Conservation (phyloP, 768 basidiomycete genomes). For the Trametopsis cervina region DNA sequence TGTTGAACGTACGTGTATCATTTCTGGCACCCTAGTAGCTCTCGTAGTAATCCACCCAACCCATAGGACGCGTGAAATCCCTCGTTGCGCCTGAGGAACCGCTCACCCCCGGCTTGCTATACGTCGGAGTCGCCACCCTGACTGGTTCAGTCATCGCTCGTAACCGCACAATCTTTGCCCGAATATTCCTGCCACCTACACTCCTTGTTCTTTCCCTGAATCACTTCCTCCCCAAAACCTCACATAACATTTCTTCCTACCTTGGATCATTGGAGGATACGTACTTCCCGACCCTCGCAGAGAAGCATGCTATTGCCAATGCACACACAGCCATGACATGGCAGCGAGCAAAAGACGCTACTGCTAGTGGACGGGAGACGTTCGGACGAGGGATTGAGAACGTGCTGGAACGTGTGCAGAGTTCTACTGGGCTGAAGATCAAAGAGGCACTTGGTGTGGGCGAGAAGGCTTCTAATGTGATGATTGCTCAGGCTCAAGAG, state of each 20-base stretch:
- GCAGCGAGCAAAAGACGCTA: constrained; percentile 47
- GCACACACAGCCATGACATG: constrained; percentile 55
- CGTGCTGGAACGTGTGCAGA: constrained; percentile 52
- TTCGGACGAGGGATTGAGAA: constrained; percentile 38
- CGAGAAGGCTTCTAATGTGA: neutral
- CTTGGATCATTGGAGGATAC: constrained; percentile 60
- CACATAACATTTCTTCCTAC: constrained; percentile 61
- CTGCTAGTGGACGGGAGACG: constrained; percentile 37
- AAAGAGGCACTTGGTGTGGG: constrained; percentile 45
- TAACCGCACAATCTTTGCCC: constrained; percentile 61
- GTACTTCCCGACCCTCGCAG: constrained; percentile 62
- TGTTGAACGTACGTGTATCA: constrained; percentile 64
- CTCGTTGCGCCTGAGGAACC: constrained; percentile 76
- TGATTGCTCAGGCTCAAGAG: neutral
- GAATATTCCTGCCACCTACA: constrained; percentile 69
- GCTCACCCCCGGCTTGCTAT: constrained; percentile 84
- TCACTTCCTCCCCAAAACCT: constrained; percentile 85
- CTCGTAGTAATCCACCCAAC: neutral
- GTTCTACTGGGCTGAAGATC: constrained; percentile 67
- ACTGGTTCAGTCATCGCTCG: constrained; percentile 84
- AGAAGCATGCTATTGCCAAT: constrained; percentile 58
- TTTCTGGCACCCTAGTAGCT: neutral
- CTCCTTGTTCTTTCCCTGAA: constrained; percentile 63
- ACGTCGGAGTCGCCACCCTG: constrained; percentile 83
- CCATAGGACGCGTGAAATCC: constrained; percentile 71